A percentile compares a stretch with the other conserved stretches of the same genome.
Evolutionary conservation across 75 land plant genomes (phyloP).

Genomic region (Pseudotsuga menziesii): DNA sequence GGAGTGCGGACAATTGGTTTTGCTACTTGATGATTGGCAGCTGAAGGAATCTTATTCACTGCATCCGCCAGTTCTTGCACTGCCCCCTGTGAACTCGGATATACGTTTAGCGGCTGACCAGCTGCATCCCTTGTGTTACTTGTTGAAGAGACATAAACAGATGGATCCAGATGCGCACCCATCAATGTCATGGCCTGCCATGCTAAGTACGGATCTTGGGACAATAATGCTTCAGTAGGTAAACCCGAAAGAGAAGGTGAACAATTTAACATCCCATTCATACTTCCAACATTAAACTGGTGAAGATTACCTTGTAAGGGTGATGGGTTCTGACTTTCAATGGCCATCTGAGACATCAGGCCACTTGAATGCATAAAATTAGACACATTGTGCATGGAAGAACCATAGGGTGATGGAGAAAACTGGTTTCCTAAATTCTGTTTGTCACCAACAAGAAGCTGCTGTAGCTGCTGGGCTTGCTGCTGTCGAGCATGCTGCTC

Average conservation of each 20-base stretch:
- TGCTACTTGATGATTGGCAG: slow-evolving; percentile 13
- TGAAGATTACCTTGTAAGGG: slow-evolving; percentile 2
- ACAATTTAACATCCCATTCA: slow-evolving; percentile 3
- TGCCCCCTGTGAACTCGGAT: slow-evolving; percentile 26
- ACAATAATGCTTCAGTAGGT: slow-evolving; percentile 1
- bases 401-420: slow-evolving; percentile 8
- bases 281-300: neutral
- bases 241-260: slow-evolving; percentile 1
- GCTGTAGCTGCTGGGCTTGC: slow-evolving; percentile 3
- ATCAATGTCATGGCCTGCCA: slow-evolving; percentile 23
- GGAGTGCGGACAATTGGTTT: slow-evolving; percentile 17
- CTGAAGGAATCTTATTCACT: slow-evolving; percentile 1
- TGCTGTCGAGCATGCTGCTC: slow-evolving; percentile 12
- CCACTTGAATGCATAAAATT: neutral
- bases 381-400: slow-evolving; percentile 6
- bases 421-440: slow-evolving; percentile 8
- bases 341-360: neutral
- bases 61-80: slow-evolving; percentile 23
- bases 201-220: slow-evolving; percentile 8
- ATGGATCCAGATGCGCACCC: slow-evolving; percentile 33
- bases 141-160: slow-evolving; percentile 43
- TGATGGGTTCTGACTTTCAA: slow-evolving; percentile 5
- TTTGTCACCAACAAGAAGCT: slow-evolving; percentile 5
- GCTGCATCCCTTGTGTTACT: slow-evolving; percentile 18
- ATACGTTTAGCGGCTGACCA: slow-evolving; percentile 11